A percentile compares a stretch with the other conserved stretches of the same genome.
phyloP scores from a whole-genome alignment of 2,329 filamentous ascomycete genomes.

The Seiridium unicorne region DNA sequence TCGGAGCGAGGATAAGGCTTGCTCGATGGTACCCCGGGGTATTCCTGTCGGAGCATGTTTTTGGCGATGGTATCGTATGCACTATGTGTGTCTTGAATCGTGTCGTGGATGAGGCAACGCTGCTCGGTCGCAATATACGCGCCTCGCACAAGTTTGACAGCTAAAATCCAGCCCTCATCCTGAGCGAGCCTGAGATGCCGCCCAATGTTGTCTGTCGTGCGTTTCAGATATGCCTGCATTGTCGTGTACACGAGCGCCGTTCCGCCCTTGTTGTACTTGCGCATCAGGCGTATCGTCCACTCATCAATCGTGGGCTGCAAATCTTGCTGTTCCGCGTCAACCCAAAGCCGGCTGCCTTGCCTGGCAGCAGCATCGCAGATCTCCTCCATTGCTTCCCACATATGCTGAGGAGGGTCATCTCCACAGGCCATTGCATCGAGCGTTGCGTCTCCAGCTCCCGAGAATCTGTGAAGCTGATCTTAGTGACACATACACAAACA shows the following conservation, averaged over 20 bases:
- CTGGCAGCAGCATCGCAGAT: not conserved
- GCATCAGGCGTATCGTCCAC: not conserved
- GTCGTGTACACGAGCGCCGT: not conserved
- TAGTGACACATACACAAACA: not conserved
- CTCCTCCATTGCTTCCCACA: not conserved
- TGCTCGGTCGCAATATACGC: not conserved
- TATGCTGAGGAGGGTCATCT: not conserved
- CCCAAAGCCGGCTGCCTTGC: not conserved
- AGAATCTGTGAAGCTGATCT: not conserved
- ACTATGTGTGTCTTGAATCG: not conserved
- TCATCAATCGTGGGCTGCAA: not conserved
- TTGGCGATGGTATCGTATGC: not conserved
- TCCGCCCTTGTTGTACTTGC: not conserved
- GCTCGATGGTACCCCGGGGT: not conserved
- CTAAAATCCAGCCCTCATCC: not conserved
- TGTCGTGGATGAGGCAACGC: not conserved
- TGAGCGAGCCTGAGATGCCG: not conserved
- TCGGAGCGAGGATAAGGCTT: not conserved
- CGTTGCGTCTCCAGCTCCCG: not conserved
- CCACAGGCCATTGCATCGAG: not conserved
- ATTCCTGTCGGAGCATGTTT: not conserved
- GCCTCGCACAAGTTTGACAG: conserved; percentile 1
- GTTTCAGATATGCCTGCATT: not conserved
- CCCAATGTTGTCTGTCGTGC: not conserved
- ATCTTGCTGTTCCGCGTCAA: conserved; percentile 2